Conservation (phyloP, 139 green algal genomes). For the Chlorella vulgaris region DNA sequence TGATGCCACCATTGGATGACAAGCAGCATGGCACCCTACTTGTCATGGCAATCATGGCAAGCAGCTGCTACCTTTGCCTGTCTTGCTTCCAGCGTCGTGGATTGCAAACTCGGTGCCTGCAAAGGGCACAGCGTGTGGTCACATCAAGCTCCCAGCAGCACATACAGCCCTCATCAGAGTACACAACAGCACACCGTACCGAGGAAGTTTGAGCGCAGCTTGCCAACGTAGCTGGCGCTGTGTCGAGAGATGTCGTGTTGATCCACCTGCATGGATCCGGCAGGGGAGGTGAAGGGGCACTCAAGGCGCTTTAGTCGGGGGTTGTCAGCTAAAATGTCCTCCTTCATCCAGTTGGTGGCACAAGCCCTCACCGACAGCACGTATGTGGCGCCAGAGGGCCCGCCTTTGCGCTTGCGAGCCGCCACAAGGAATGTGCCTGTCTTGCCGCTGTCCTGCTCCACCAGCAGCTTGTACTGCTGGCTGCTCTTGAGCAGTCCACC, state of each 20-base stretch:
- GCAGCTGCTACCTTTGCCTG: constrained; percentile 22
- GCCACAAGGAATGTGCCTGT: constrained; percentile 75
- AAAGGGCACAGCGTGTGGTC: no score
- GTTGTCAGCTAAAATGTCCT: no score
- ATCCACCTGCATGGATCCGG: constrained; percentile 1
- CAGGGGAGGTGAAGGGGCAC: no score
- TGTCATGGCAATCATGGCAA: no score
- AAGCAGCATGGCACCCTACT: no score
- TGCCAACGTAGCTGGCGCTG: constrained; percentile 39
- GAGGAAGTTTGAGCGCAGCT: constrained; percentile 91
- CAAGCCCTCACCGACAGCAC: constrained; percentile 82
- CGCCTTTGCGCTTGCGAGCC: constrained; percentile 88
- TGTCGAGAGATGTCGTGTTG: constrained; percentile 18
- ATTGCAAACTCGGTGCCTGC: constrained; percentile 91
- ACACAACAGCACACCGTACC: no score
- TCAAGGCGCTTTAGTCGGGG: no score
- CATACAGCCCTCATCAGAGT: no score
- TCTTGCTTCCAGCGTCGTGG: constrained; percentile 76
- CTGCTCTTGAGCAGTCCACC: constrained; percentile 26
- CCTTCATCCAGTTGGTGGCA: no score
- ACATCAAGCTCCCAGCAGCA: no score
- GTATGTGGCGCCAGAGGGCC: constrained; percentile 78
- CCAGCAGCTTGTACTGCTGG: constrained; percentile 63
- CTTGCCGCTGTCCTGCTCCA: constrained; percentile 61
- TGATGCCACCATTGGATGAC: no score